These are phyloP conservation scores for Ophiocordyceps unilateralis DNA, from an alignment of 2,329 filamentous ascomycete species.

Conservation along the genomic window DNA sequence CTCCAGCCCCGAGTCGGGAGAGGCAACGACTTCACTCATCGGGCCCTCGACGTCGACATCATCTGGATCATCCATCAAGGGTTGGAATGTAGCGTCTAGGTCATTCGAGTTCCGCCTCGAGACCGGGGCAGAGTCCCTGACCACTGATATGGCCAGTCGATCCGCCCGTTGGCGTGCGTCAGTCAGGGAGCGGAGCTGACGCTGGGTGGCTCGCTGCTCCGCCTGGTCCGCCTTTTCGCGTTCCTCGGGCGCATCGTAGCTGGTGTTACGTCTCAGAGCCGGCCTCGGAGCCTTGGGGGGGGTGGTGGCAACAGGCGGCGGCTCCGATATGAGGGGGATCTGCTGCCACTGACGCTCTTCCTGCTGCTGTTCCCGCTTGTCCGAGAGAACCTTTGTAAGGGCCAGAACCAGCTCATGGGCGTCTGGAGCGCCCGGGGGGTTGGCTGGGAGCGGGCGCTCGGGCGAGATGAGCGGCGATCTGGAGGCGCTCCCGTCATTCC, in stretches of 20 bases:
- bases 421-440: slow-evolving; percentile 18
- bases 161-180: slow-evolving; percentile 22
- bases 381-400: slow-evolving; percentile 19
- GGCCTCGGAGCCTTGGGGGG: slow-evolving; percentile 14
- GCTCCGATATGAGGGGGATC: not conserved
- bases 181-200: slow-evolving; percentile 21
- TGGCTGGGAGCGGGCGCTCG: slow-evolving; percentile 5
- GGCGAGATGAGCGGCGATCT: slow-evolving; percentile 2
- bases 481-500: slow-evolving; percentile 3
- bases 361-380: slow-evolving; percentile 10
- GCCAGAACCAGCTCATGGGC: slow-evolving; percentile 20
- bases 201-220: slow-evolving; percentile 18
- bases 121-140: slow-evolving; percentile 18
- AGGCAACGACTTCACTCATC: slow-evolving; percentile 6
- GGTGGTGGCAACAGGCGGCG: slow-evolving; percentile 1
- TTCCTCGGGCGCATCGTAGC: slow-evolving; percentile 23
- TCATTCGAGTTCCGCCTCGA: slow-evolving; percentile 19
- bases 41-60: slow-evolving; percentile 7
- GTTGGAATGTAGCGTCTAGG: slow-evolving; percentile 15
- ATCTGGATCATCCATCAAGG: slow-evolving; percentile 14
- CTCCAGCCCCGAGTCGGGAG: slow-evolving; percentile 1
- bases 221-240: slow-evolving; percentile 21
- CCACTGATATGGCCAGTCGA: slow-evolving; percentile 21
- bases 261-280: slow-evolving; percentile 24
- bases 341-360: not conserved